Base-by-base conservation (phyloP, 768 basidiomycete genomes). In the Dioszegia aurantiaca region DNA sequence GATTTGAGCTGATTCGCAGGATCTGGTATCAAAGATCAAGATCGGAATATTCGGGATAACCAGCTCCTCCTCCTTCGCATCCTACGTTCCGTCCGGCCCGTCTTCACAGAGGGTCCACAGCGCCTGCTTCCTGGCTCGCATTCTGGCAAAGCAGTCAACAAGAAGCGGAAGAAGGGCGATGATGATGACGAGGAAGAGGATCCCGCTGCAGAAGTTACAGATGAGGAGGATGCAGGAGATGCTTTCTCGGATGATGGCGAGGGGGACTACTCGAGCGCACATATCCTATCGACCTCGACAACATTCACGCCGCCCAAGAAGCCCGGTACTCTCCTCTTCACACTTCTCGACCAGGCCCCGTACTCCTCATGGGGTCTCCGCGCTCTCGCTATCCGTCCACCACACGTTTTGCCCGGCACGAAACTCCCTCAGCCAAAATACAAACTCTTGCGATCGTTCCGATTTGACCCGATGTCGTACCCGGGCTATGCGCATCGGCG, bases 401-500 rank as follows among this genome's bases (percentile, higher is more conserved):
- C 26, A 86, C 89, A 76, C 82, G 14, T 57, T 16, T 36, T 49
- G 57, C 56, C 67, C 43, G 65, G 58, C 31, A 55, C 70, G 49
- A 62, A 51, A 16, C 61, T 73, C 1, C 56, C 68, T 2, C 87
- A 86, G 70, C 87, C 89, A 4, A 78, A 75, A 4, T 98, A 87
- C 72, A 81, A 75, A 1, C 80, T 87, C 11, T 73, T 90, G 17
- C 83, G 89, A 27, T 93, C 90, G 0, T 97, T 93, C 75, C 79
- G 75, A 17, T 97, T 98, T 71, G 79, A 84, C 40, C 80, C 88
- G 40, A 74, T 74, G 10, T 62, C 79, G 0, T 98, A 90, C 85
- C 83, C 82, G 46, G 90, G 89, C 0, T 98, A 97, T 67, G 86
- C 86, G 65, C 94, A 98, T 74, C 80, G 89, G n/a, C 87, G 94